Evolutionary conservation across 2,329 filamentous ascomycete genomes (phyloP).

Genomic region (Verruconis gallopava): DNA sequence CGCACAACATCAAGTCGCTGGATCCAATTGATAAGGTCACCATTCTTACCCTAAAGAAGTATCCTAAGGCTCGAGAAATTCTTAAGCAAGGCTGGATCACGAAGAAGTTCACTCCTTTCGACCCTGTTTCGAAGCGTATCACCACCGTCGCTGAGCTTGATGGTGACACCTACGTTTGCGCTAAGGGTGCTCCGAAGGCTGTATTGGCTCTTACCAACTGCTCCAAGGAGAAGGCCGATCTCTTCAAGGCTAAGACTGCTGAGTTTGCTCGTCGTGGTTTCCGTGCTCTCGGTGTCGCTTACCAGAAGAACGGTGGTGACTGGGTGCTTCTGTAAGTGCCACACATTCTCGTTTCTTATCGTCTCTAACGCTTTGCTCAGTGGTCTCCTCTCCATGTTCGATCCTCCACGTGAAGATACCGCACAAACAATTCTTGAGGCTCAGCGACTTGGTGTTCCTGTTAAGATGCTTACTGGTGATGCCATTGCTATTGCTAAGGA

Average conservation of each 20-base stretch:
- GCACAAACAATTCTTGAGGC: conserved; percentile 67
- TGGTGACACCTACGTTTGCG: conserved; percentile 57
- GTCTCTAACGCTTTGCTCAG: background rate
- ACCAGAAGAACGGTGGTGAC: conserved; percentile 62
- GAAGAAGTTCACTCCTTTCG: conserved; percentile 65
- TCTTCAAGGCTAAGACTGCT: conserved; percentile 59
- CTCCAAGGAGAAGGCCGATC: conserved; percentile 47
- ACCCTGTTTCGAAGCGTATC: conserved; percentile 70
- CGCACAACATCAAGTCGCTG: conserved; percentile 66
- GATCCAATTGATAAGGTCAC: conserved; percentile 73
- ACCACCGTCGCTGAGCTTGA: conserved; percentile 57
- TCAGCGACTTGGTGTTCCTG: conserved; percentile 60
- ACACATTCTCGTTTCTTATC: background rate
- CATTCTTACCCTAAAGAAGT: conserved; percentile 61
- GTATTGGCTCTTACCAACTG: conserved; percentile 58
- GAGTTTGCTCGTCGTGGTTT: conserved; percentile 71
- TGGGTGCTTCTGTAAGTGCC: conserved; percentile 49
- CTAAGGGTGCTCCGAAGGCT: conserved; percentile 67
- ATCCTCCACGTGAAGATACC: conserved; percentile 66
- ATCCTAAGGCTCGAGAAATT: conserved; percentile 66
- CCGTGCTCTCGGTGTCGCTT: conserved; percentile 66
- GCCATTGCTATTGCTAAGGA: conserved; percentile 70
- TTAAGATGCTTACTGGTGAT: conserved; percentile 75
- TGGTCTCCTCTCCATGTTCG: conserved; percentile 69
- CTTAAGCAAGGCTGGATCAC: conserved; percentile 63